Base-by-base conservation (phyloP, 805 yeast species). In the Ogataea nonfermentans region DNA sequence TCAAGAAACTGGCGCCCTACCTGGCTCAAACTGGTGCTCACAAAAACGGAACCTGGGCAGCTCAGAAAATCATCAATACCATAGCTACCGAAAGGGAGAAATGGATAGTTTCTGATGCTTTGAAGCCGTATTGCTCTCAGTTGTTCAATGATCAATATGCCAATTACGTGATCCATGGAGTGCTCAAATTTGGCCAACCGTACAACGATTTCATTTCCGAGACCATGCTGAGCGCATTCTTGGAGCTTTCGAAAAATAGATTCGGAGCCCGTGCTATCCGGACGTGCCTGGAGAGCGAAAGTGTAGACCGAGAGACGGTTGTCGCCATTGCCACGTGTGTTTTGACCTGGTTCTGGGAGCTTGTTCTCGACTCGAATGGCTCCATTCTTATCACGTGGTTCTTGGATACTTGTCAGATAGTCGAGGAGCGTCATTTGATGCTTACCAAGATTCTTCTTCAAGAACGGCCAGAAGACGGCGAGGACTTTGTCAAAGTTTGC, bases 1-100 rank as follows among this genome's bases (percentile, higher is more conserved):
- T 93, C 40, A 78, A 83, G 53, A 77, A 76, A 48, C 77, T 95
- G 28, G 69, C 83, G 4, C 95, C 90, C 19, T 86, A 74, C 55
- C 68, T 93, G 47, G 86, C 96, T 1, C 95, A 88, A 52, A 83
- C 91, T 71, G 93, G 97, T 52, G 82, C 88, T 40, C 99, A 93
- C 66, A 93, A 93, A 57, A 93, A 93, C 61, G 99, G 99, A 46
- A 93, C 99, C 4, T 93, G 99, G 99, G 98, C 97, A 2, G 95
- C 96, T 16, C 99, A 93, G 63, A 93, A 91, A 63, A 82, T 93
- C 62, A 89, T 93, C 51, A 84, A 80, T 49, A 80, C 81, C 31
- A 83, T 88, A 4, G 51, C 54, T 12, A 64, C 72, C 47, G 79
- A 72, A 30, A 72, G 76, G 34, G 86, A 80, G 53, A 82, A 78